Evolutionary conservation across 2,329 filamentous ascomycete species (phyloP).

Genomic region (Mollisiaceae sp.): DNA sequence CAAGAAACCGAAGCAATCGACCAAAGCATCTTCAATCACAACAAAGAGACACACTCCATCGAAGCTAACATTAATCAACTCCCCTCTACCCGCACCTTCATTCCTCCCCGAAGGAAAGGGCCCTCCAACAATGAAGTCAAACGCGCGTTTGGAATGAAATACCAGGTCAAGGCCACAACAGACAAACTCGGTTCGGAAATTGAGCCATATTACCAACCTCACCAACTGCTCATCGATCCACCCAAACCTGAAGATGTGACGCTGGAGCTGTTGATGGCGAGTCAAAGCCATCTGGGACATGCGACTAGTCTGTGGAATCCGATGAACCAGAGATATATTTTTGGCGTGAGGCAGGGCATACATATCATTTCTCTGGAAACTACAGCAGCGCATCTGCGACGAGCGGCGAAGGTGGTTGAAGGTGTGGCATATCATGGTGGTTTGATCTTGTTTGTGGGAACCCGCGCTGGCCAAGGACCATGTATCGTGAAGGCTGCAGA

Average conservation of each 20-base stretch:
- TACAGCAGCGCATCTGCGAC: constrained; percentile 87
- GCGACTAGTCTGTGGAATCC: constrained; percentile 93
- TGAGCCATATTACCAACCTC: constrained; percentile 65
- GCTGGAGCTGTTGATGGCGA: constrained; percentile 87
- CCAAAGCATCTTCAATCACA: constrained; percentile 28
- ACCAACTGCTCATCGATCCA: constrained; percentile 71
- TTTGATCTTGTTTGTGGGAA: constrained; percentile 89
- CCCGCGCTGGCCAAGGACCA: constrained; percentile 78
- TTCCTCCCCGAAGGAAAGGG: constrained; percentile 14
- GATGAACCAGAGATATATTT: constrained; percentile 91
- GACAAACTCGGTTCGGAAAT: constrained; percentile 55
- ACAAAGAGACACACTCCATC: constrained; percentile 32
- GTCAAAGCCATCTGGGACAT: constrained; percentile 89
- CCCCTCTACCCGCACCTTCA: constrained; percentile 30
- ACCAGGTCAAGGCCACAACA: constrained; percentile 51
- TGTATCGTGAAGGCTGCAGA: constrained; percentile 82
- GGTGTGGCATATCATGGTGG: constrained; percentile 84
- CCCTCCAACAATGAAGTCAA: constrained; percentile 21
- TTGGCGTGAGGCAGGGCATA: constrained; percentile 83
- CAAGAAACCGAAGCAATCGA: constrained; percentile 22
- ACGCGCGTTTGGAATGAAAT: constrained; percentile 32
- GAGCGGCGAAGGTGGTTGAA: constrained; percentile 89
- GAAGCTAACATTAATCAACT: constrained; percentile 34
- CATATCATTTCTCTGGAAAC: constrained; percentile 93
- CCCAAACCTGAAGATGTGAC: constrained; percentile 81